Conservation (phyloP, 352 stramenopile species). For the Phytophthora macrochlamydospora region DNA sequence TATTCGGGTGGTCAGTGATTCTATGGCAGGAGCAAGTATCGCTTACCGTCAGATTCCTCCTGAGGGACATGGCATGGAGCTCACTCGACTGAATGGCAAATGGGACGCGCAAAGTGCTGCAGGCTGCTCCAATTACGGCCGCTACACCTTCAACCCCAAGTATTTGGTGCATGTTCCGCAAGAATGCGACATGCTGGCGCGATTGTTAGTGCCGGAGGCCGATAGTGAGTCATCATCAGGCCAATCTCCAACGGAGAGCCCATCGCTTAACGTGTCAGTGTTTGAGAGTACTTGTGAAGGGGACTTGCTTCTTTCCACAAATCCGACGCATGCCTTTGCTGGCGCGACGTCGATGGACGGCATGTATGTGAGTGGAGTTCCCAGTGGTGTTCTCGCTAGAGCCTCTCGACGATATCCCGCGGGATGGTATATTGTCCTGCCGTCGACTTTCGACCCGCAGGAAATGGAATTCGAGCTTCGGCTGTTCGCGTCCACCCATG, state of each 20-base stretch:
- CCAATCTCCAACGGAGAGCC: conserved; percentile 21
- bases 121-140: conserved; percentile 79
- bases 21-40: conserved; percentile 38
- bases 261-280: conserved; percentile 77
- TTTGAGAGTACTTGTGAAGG: conserved; percentile 68
- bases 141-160: conserved; percentile 85
- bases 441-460: conserved; percentile 77
- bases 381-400: conserved; percentile 58
- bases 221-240: conserved; percentile 8
- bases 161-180: conserved; percentile 66
- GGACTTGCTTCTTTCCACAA: conserved; percentile 64
- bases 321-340: conserved; percentile 55
- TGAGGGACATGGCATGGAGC: conserved; percentile 63
- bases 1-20: conserved; percentile 64
- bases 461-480: conserved; percentile 63
- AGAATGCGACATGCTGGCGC: conserved; percentile 60
- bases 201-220: conserved; percentile 44
- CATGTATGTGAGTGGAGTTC: conserved; percentile 58
- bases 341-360: conserved; percentile 59
- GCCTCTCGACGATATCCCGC: conserved; percentile 34
- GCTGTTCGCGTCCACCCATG: conserved; percentile 49
- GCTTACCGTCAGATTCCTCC: conserved; percentile 40
- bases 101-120: conserved; percentile 64
- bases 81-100: conserved; percentile 39
- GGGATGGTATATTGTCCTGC: conserved; percentile 77